Conservation (phyloP, 2,329 filamentous ascomycete species). For the Thelonectria blattea region DNA sequence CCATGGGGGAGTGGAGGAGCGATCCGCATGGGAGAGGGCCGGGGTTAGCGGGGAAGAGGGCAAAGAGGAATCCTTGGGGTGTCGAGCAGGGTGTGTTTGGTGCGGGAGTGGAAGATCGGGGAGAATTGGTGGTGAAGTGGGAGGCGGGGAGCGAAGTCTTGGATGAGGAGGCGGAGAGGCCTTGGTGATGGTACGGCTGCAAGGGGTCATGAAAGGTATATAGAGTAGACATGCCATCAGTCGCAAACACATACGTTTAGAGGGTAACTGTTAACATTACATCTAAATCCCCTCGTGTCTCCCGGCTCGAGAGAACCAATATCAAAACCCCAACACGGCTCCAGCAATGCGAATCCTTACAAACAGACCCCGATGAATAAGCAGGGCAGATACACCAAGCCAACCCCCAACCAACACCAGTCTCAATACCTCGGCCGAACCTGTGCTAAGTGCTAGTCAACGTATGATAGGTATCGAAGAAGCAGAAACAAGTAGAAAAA, state of each 20-base stretch:
- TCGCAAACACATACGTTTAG: not conserved
- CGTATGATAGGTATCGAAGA: not conserved
- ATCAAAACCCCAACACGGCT: not conserved
- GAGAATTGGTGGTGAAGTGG: slow-evolving; percentile 46
- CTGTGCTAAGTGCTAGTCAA: too few relatives aligned
- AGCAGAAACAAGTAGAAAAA: slow-evolving; percentile 21
- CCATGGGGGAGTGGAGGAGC: slow-evolving; percentile 54
- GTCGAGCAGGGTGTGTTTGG: slow-evolving; percentile 53
- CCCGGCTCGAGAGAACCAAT: not conserved
- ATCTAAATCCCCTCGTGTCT: not conserved
- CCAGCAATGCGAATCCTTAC: not conserved
- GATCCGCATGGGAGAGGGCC: slow-evolving; percentile 59
- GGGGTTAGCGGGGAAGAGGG: slow-evolving; percentile 55
- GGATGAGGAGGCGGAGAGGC: slow-evolving; percentile 45
- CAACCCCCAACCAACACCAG: slow-evolving; percentile 1
- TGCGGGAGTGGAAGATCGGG: slow-evolving; percentile 42
- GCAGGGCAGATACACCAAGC: slow-evolving; percentile 3
- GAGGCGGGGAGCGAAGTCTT: slow-evolving; percentile 48
- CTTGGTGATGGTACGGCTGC: slow-evolving; percentile 43
- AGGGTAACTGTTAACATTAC: not conserved
- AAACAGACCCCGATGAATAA: not conserved
- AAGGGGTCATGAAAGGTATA: not conserved
- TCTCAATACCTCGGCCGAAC: slow-evolving; percentile 1
- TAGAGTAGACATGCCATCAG: not conserved
- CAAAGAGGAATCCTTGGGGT: slow-evolving; percentile 56